Percentiles rank a stretch among this genome's conserved stretches.
Evolutionary conservation across 1,284 basidiomycete genomes (phyloP).

Genomic region (Caloboletus inedulis): DNA sequence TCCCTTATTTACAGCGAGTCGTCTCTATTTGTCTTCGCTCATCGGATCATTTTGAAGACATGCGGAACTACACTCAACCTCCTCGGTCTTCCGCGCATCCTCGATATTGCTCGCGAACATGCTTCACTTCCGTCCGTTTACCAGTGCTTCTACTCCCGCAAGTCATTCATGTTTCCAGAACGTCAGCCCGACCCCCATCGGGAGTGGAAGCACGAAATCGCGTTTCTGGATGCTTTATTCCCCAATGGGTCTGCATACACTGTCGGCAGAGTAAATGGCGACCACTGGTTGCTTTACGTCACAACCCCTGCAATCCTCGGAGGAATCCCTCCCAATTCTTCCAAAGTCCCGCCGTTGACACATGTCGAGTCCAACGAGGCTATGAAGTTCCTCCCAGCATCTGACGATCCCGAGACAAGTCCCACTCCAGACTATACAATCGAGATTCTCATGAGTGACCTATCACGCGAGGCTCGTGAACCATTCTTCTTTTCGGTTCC

Average conservation of each 20-base stretch:
- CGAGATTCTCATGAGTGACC: slow-evolving; percentile 97
- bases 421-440: slow-evolving; percentile 81
- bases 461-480: slow-evolving; percentile 71
- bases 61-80: slow-evolving; percentile 99
- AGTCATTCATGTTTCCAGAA: slow-evolving; percentile 99
- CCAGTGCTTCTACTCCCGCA: slow-evolving; percentile 96
- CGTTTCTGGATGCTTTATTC: slow-evolving; percentile 89
- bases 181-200: slow-evolving; percentile 91
- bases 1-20: slow-evolving; percentile 73
- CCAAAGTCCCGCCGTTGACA: slow-evolving; percentile 8
- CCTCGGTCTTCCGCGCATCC: slow-evolving; percentile 87
- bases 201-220: slow-evolving; percentile 93
- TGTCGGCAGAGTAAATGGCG: slow-evolving; percentile 96
- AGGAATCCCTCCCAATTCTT: slow-evolving; percentile 28
- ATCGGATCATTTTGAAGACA: slow-evolving; percentile 97
- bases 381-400: slow-evolving; percentile 2
- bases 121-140: slow-evolving; percentile 76
- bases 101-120: slow-evolving; percentile 81
- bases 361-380: slow-evolving; percentile 14
- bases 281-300: slow-evolving; percentile 98
- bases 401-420: slow-evolving; percentile 27
- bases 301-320: slow-evolving; percentile 54
- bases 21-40: slow-evolving; percentile 93
- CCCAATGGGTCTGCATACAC: slow-evolving; percentile 90
- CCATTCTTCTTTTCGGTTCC: slow-evolving; percentile 72